Percentiles rank a stretch among this genome's conserved stretches.
phyloP scores from a whole-genome alignment of 1,284 basidiomycete species.

The Mycena citricolor region DNA sequence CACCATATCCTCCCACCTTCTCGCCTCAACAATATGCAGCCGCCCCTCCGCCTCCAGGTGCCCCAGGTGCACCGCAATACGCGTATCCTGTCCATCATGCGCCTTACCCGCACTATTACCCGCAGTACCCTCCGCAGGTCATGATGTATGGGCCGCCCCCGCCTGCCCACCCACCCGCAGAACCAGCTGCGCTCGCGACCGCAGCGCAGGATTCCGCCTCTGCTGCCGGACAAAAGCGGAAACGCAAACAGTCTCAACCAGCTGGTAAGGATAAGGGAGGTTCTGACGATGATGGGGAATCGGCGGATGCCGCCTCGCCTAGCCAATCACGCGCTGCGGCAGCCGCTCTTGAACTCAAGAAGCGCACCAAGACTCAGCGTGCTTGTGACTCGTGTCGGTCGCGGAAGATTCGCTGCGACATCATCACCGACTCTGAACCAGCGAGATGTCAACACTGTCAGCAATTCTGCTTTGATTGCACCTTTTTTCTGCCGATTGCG shows the following conservation, averaged over 20 bases:
- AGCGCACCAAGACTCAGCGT: conserved; percentile 85
- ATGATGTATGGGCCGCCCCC: conserved; percentile 59
- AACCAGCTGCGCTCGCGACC: conserved; percentile 20
- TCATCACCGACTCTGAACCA: conserved; percentile 71
- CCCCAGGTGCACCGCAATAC: conserved; percentile 35
- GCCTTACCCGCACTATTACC: conserved; percentile 50
- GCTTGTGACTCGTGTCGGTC: conserved; percentile 91
- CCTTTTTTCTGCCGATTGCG: conserved; percentile 96
- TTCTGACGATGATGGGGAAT: too few species aligned
- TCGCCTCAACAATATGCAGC: conserved; percentile 49
- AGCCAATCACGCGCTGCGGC: conserved; percentile 48
- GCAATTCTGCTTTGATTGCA: conserved; percentile 89
- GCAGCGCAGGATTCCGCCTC: conserved; percentile 28
- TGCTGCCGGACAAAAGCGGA: conserved; percentile 60
- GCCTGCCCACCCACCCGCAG: conserved; percentile 35
- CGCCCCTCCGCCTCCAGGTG: conserved; percentile 37
- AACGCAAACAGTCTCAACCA: too few species aligned
- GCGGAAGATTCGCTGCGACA: conserved; percentile 92
- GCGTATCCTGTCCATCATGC: conserved; percentile 57
- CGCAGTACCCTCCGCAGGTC: conserved; percentile 61
- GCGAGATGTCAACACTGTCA: conserved; percentile 84
- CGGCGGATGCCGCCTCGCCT: conserved; percentile 66
- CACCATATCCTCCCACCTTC: conserved; percentile 52
- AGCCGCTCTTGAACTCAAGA: conserved; percentile 60
- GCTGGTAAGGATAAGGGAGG: too few species aligned